Percentiles rank a stretch among this genome's conserved stretches.
Evolutionary conservation across 768 basidiomycete genomes (phyloP).

Genomic region (Suillus tomentosus): DNA sequence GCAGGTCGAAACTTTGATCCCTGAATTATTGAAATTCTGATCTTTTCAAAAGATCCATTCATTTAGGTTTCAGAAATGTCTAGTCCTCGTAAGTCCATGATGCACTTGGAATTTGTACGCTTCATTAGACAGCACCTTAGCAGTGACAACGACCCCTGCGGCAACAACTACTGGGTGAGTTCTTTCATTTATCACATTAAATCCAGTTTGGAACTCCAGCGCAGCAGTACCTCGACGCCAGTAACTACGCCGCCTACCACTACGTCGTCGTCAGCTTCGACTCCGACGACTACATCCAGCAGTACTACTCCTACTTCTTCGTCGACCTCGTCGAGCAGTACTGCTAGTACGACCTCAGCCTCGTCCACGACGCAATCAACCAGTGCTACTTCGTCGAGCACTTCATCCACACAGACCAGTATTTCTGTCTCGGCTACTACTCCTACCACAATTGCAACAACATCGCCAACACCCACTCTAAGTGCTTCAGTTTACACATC

Average conservation of each 20-base stretch:
- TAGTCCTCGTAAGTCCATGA: slow-evolving; percentile 13
- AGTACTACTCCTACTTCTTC: slow-evolving; percentile 3
- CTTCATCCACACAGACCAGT: background rate
- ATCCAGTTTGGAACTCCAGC: background rate
- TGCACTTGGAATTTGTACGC: background rate
- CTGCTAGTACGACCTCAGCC: slow-evolving; percentile 8
- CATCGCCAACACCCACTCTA: slow-evolving; percentile 5
- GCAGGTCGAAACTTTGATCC: background rate
- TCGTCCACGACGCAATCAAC: background rate
- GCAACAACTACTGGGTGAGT: slow-evolving; percentile 10
- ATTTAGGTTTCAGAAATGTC: slow-evolving; percentile 12
- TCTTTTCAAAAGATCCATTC: slow-evolving; percentile 9
- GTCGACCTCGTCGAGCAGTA: background rate
- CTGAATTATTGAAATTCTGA: slow-evolving; percentile 6
- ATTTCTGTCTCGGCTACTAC: background rate
- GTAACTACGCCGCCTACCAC: background rate
- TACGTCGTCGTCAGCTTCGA: background rate
- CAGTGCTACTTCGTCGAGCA: background rate
- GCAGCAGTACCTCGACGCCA: background rate
- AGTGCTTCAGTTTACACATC: slow-evolving; percentile 4
- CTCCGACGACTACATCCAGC: background rate
- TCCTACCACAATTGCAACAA: background rate
- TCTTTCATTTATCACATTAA: background rate
- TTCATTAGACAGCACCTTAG: background rate
- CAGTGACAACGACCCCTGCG: background rate